Evolutionary conservation across 208 protist species (phyloP), one percentile per base, ranked within the genome.

Genomic region (Blastocrithidia nonstop): DNA sequence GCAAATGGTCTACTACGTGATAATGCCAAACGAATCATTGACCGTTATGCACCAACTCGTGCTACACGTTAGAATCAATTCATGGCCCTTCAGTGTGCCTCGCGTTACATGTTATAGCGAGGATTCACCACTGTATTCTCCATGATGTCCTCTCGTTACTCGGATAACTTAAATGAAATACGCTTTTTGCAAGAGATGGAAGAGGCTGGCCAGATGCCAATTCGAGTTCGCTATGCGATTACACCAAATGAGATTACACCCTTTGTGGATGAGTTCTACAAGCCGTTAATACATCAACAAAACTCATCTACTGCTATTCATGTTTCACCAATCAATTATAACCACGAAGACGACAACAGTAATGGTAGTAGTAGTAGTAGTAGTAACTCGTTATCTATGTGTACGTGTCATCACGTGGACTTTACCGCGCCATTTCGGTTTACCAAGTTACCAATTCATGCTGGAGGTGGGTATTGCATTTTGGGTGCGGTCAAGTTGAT

Each of bases 1-100:
- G 68, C 71, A 13, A 85, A 52, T 29, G 75, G 71, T 15, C 45
- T 81, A 24, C 40, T 85, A n/a, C 57, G 67, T 35, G 71, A 85
- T 40, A 71, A 71, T 27, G 75, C 71, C 7, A 60, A 79, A 2
- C 37, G 45, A 21, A 23, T 54, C 4, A 45, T 61, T 9, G 37
- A 50, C 23, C 20, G 42, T 21, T 66, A 65, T 52, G 44, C 60
- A 3, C 57, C 61, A 15, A 5, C 35, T 9, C 21, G 35, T n/a
- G 62, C 65, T 40, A 54, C 56, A 3, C 28, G 27, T 1, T 24
- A 20, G 7, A 51, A 45, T 15, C 52, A 68, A 40, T 26, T 35
- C 3, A 16, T 9, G 6, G 50, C 61, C 1, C 35, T 64, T 6
- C 16, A 57, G 4, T 55, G 54, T 1, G 57, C 65, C 4, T 24